Percentiles rank a stretch among this genome's conserved stretches.
phyloP scores from a whole-genome alignment of 257 asterid species.

The Primulina tabacum region DNA sequence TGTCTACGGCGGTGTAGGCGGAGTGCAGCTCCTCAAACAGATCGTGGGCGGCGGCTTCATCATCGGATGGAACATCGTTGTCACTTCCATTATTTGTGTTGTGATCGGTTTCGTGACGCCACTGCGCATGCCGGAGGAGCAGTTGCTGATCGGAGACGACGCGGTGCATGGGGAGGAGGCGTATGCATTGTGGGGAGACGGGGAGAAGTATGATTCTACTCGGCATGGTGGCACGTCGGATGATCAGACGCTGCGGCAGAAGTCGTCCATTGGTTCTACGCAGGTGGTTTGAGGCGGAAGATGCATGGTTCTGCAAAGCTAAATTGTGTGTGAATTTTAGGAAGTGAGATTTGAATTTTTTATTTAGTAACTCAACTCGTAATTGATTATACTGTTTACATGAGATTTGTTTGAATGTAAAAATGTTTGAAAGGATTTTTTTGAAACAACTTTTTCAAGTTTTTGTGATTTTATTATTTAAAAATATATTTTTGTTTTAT shows the following conservation, averaged over 20 bases:
- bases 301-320: not conserved
- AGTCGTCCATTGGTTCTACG: constrained; percentile 40
- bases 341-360: too few species aligned
- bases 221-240: constrained; percentile 41
- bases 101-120: constrained; percentile 41
- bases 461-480: too few species aligned
- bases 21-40: constrained; percentile 51
- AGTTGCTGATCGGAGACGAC: constrained; percentile 56
- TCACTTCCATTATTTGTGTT: constrained; percentile 49
- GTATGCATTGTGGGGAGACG: constrained; percentile 70
- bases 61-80: constrained; percentile 63
- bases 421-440: too few species aligned
- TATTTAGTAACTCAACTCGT: too few species aligned
- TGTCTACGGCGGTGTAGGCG: constrained; percentile 55
- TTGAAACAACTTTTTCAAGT: too few species aligned
- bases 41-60: constrained; percentile 56
- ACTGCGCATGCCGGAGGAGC: constrained; percentile 61
- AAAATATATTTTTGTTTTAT: too few species aligned
- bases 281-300: constrained; percentile 33
- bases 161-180: constrained; percentile 81
- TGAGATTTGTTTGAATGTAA: too few species aligned
- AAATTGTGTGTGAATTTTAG: too few species aligned
- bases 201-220: constrained; percentile 55
- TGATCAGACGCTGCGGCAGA: constrained; percentile 26
- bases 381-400: too few species aligned